Base-by-base conservation (phyloP, 352 stramenopile genomes). In the Pythium oligandrum region DNA sequence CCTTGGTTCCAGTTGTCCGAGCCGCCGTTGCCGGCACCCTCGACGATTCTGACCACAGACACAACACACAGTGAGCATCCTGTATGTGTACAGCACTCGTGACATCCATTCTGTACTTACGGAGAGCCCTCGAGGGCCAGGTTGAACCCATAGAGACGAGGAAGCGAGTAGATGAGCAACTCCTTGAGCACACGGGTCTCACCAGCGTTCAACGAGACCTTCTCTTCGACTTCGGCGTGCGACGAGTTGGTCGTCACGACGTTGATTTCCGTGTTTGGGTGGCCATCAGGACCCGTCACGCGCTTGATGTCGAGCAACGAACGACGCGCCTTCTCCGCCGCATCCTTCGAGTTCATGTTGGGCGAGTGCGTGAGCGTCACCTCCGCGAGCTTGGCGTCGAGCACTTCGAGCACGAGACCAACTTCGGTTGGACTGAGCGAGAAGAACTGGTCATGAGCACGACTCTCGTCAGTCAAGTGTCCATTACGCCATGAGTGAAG, bases 91-190 rank as follows among this genome's bases (percentile, higher is more conserved):
- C 8, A 34, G 9, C 48, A 34, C 9, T 44, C 40, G 39, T 26
- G 17, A 0, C 17, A 26, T 26, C 17, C 17, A 26, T 26, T 26
- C 17, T 26, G 17, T 12, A 63, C 79, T 64, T 78, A 91, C 81
- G 76, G 56, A 43, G 78, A 66, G 49, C 72, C 83, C 60, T 92
- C 83, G 8, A 93, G 65, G 39, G 82, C 68, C 26, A 71, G 83
- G 63, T 93, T 78, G 64, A 87, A 93, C 51, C 83, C 83, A 44
- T 81, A 80, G 36, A 93, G 53, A 35, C 78, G 78, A 35, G 83
- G 83, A 38, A 93, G 65, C 40, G 80, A 89, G 68, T 90, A 93
- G 42, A 64, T 69, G 39, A 93, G 65, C 40, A 93, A 64, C 56
- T 93, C 83, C 68, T 87, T 55, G 10, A 69, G 37, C 48, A 63